Conservation (phyloP, 2,329 filamentous ascomycete species). For the Epichloe festucae region DNA sequence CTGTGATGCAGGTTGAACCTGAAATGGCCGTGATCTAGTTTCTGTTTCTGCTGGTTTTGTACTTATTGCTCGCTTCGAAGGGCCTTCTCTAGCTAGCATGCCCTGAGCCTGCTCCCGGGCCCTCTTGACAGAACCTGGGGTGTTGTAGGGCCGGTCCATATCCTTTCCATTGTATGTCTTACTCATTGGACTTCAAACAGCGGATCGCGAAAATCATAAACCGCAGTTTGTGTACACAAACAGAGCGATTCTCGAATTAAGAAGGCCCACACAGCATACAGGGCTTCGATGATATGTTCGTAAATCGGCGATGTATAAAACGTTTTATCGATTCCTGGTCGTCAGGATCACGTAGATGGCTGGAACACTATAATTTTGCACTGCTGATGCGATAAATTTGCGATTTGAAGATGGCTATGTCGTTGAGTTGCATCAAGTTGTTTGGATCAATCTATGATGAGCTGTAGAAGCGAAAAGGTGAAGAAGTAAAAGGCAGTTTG, state of each 20-base stretch:
- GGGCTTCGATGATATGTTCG: constrained; percentile 5
- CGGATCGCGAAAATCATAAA: neutral
- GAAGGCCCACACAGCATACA: neutral
- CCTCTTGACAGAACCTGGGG: constrained; percentile 37
- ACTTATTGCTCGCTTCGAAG: constrained; percentile 9
- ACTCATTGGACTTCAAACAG: constrained; percentile 34
- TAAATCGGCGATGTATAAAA: neutral
- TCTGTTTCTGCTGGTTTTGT: neutral
- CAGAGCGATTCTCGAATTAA: neutral
- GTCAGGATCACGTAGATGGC: neutral
- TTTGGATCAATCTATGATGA: neutral
- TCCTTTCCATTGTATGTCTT: constrained; percentile 39
- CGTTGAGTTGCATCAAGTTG: constrained; percentile 6
- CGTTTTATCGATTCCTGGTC: neutral
- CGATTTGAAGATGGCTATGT: neutral
- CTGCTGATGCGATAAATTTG: constrained; percentile 4
- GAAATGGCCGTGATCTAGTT: neutral
- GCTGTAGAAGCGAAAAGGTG: neutral
- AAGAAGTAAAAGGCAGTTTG: neutral
- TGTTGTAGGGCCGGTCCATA: constrained; percentile 32
- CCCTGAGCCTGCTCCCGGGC: constrained; percentile 40
- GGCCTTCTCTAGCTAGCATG: constrained; percentile 18
- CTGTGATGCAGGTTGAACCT: constrained; percentile 5
- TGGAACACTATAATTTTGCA: neutral
- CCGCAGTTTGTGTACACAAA: neutral